Percentiles rank a stretch among this genome's conserved stretches.
These are phyloP conservation scores for Teunomyces aglyptinius DNA, from an alignment of 805 yeast species.

Conservation along the genomic window DNA sequence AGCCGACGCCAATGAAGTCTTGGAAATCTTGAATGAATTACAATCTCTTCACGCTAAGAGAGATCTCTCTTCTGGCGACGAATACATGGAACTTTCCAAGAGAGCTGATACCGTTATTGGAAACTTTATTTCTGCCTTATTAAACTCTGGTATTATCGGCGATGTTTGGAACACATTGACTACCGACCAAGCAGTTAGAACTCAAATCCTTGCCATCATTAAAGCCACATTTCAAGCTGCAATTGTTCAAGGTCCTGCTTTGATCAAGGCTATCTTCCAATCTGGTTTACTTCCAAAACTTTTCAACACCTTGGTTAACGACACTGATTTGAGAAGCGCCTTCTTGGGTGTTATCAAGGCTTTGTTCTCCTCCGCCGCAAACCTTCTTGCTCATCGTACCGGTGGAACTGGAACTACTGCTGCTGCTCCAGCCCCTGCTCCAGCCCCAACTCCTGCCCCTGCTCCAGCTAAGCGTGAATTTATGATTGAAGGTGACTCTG, in stretches of 20 bases:
- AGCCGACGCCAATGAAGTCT: constrained; percentile 32
- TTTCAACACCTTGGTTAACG: constrained; percentile 30
- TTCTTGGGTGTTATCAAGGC: constrained; percentile 33
- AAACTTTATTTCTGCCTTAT: constrained; percentile 35
- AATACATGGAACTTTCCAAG: constrained; percentile 24
- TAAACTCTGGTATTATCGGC: constrained; percentile 37
- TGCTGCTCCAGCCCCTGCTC: constrained; percentile 13
- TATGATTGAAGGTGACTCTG: constrained; percentile 17
- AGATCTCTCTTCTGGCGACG: constrained; percentile 28
- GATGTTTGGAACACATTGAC: constrained; percentile 37
- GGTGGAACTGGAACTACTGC: constrained; percentile 12
- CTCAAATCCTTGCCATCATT: constrained; percentile 24
- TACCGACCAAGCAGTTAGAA: constrained; percentile 26
- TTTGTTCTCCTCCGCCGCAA: constrained; percentile 30
- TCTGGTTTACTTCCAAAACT: constrained; percentile 38
- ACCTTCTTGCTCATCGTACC: constrained; percentile 19
- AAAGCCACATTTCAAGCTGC: constrained; percentile 33
- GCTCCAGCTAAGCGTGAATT: constrained; percentile 10
- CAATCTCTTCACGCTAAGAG: constrained; percentile 36
- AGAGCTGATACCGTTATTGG: constrained; percentile 38
- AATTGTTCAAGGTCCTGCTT: constrained; percentile 39
- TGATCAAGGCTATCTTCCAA: constrained; percentile 39
- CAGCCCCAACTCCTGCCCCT: constrained; percentile 8
- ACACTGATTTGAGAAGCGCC: constrained; percentile 31
- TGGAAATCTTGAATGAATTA: constrained; percentile 32